These are phyloP conservation scores for Lablab purpureus DNA, from an alignment of 306 rosid genomes.

Conservation along the genomic window DNA sequence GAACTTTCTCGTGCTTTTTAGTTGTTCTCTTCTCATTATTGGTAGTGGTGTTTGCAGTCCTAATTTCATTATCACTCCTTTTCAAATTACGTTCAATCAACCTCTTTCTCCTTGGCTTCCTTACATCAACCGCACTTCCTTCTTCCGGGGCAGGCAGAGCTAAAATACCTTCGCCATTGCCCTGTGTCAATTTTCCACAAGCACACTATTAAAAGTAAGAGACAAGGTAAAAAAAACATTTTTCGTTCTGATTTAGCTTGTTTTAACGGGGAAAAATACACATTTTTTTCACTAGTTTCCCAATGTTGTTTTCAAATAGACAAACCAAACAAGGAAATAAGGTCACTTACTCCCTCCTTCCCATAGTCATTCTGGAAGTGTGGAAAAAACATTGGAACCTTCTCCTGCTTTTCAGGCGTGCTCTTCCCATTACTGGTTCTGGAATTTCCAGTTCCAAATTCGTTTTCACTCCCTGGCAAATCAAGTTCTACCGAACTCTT, in stretches of 20 bases:
- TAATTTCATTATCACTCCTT: too few relatives aligned
- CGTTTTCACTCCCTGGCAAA: not conserved
- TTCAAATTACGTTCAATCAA: too few relatives aligned
- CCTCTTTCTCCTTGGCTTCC: too few relatives aligned
- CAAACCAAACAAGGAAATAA: not conserved
- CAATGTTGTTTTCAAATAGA: not conserved
- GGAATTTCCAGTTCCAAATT: not conserved
- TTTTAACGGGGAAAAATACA: not conserved
- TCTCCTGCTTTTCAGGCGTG: not conserved
- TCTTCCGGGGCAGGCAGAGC: too few relatives aligned
- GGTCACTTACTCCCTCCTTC: not conserved
- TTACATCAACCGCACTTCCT: too few relatives aligned
- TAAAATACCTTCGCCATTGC: too few relatives aligned
- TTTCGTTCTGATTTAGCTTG: not conserved
- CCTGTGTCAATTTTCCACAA: not conserved
- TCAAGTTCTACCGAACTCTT: not conserved
- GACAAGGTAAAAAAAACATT: not conserved
- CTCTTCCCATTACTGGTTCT: not conserved
- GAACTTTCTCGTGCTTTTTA: too few relatives aligned
- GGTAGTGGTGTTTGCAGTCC: too few relatives aligned
- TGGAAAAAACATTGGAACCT: not conserved
- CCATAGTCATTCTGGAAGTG: not conserved
- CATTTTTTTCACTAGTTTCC: not conserved
- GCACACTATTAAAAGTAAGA: not conserved
- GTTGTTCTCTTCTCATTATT: too few relatives aligned